phyloP scores from a whole-genome alignment of 2,329 filamentous ascomycete genomes.

The Alternaria gaisen region DNA sequence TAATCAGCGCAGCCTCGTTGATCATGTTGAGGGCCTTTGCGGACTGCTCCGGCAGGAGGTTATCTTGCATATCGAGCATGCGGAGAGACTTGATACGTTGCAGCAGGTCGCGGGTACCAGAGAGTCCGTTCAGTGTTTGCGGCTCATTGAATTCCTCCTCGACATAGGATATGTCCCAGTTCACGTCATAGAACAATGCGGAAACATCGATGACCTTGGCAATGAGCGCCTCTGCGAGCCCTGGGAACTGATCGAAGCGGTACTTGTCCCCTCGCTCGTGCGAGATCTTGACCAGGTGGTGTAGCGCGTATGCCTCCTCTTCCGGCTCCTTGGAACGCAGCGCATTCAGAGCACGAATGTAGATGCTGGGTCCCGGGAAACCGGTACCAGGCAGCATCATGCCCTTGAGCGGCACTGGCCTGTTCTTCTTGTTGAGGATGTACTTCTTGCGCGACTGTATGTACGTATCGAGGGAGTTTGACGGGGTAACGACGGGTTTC shows the following conservation, averaged over 20 bases:
- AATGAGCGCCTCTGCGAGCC: constrained; percentile 85
- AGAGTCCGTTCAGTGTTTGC: constrained; percentile 70
- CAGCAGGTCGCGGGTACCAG: constrained; percentile 75
- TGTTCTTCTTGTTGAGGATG: constrained; percentile 56
- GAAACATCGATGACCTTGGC: constrained; percentile 84
- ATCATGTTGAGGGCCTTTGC: constrained; percentile 76
- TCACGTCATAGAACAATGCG: constrained; percentile 79
- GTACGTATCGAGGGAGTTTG: constrained; percentile 76
- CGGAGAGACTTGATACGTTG: constrained; percentile 73
- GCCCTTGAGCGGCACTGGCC: constrained; percentile 53
- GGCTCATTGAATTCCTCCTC: constrained; percentile 56
- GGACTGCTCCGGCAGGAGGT: constrained; percentile 75
- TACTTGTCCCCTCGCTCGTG: constrained; percentile 96
- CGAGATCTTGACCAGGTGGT: constrained; percentile 94
- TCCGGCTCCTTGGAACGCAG: constrained; percentile 79
- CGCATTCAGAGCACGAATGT: constrained; percentile 84
- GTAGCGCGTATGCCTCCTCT: constrained; percentile 91
- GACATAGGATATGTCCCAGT: constrained; percentile 79
- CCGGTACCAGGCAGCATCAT: constrained; percentile 71
- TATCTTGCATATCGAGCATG: constrained; percentile 68
- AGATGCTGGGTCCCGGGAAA: constrained; percentile 86
- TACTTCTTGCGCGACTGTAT: constrained; percentile 64
- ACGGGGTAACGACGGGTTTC: constrained; percentile 77
- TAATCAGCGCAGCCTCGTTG: constrained; percentile 84
- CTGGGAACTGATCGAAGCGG: constrained; percentile 89